Percentiles rank a stretch among this genome's conserved stretches.
These are phyloP conservation scores for Mycena crocata DNA, from an alignment of 768 basidiomycete genomes.

Conservation along the genomic window DNA sequence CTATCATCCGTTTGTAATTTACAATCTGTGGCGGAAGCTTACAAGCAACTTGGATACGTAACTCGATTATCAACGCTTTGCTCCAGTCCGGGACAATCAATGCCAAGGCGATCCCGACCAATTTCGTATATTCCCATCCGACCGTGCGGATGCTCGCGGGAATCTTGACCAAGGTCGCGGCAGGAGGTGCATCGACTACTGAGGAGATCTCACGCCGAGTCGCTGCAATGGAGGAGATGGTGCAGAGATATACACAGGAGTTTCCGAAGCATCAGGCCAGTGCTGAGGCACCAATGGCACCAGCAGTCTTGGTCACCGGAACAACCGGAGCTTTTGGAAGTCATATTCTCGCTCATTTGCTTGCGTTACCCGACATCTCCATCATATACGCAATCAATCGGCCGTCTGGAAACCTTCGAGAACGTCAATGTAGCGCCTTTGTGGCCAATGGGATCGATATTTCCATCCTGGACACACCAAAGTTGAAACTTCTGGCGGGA, in stretches of 20 bases:
- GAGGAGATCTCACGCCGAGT: not conserved
- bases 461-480: slow-evolving; percentile 35
- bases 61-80: slow-evolving; percentile 40
- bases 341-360: slow-evolving; percentile 41
- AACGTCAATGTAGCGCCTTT: slow-evolving; percentile 40
- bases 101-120: slow-evolving; percentile 32
- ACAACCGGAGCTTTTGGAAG: slow-evolving; percentile 50
- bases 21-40: slow-evolving; percentile 37
- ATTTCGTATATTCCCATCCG: slow-evolving; percentile 43
- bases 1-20: not conserved
- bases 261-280: slow-evolving; percentile 7
- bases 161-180: slow-evolving; percentile 11
- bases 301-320: slow-evolving; percentile 47
- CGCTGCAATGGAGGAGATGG: slow-evolving; percentile 34
- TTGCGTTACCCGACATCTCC: slow-evolving; percentile 29
- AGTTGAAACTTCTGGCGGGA: slow-evolving; percentile 40
- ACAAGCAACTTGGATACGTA: slow-evolving; percentile 51
- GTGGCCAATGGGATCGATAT: slow-evolving; percentile 37
- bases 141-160: slow-evolving; percentile 35
- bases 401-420: slow-evolving; percentile 41
- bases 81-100: slow-evolving; percentile 28
- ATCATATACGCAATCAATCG: slow-evolving; percentile 47
- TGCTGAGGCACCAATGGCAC: not conserved
- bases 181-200: not conserved
- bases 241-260: slow-evolving; percentile 21